Conservation (phyloP, 2,329 filamentous ascomycete genomes). For the Phaeosphaeriaceae sp. region DNA sequence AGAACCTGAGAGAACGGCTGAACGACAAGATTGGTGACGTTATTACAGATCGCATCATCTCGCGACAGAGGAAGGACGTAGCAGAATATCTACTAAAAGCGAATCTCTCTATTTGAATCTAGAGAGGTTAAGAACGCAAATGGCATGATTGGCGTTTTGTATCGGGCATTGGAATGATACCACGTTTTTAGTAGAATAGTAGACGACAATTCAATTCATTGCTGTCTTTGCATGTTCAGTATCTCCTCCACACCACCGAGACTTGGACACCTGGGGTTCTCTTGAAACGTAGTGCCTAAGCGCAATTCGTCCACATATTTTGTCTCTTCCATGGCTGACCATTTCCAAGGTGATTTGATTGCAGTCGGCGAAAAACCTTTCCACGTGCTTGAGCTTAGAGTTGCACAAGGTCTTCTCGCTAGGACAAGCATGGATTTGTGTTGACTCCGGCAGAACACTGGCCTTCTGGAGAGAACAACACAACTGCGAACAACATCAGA, state of each 20-base stretch:
- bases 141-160: conserved; percentile 5
- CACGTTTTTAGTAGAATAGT: conserved; percentile 7
- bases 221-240: background rate
- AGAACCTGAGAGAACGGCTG: conserved; percentile 50
- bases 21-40: conserved; percentile 54
- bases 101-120: conserved; percentile 25
- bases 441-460: no score
- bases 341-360: no score
- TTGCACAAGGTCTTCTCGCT: background rate
- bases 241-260: background rate
- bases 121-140: background rate
- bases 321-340: no score
- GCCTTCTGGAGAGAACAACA: no score
- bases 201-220: background rate
- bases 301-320: no score
- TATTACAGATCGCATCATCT: conserved; percentile 50
- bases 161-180: conserved; percentile 12
- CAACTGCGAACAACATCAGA: no score
- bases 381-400: no score
- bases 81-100: conserved; percentile 33
- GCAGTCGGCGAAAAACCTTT: no score
- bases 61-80: conserved; percentile 7
- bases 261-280: background rate
- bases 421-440: no score
- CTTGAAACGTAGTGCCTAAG: no score